Percentiles rank a stretch among this genome's conserved stretches.
phyloP scores from a whole-genome alignment of 2,329 filamentous ascomycete genomes.

The Metarhizium brunneum region DNA sequence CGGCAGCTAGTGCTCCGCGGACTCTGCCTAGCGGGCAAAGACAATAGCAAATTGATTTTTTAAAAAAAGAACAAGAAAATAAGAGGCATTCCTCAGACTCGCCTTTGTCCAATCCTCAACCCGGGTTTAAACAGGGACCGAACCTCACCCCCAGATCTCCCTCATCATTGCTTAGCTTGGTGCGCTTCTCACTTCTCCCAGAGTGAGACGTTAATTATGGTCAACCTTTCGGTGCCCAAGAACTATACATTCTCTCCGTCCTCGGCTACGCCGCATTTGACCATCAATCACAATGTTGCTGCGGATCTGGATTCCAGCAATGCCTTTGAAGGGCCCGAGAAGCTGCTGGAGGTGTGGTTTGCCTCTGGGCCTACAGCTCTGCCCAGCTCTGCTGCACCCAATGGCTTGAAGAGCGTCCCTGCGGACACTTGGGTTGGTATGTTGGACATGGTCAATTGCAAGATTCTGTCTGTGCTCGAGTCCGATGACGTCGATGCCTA shows the following conservation, averaged over 20 bases:
- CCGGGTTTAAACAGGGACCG: background rate
- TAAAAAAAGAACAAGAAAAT: constrained; percentile 1
- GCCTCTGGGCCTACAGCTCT: constrained; percentile 67
- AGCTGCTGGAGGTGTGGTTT: constrained; percentile 98
- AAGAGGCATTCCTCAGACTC: background rate
- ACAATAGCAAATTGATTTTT: too few relatives aligned
- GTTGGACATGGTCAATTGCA: constrained; percentile 97
- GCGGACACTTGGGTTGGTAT: constrained; percentile 87
- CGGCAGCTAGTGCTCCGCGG: constrained; percentile 94
- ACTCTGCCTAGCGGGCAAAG: constrained; percentile 35
- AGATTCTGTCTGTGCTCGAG: constrained; percentile 88
- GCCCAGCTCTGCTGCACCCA: constrained; percentile 58
- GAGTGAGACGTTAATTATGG: constrained; percentile 43
- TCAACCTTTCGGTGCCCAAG: constrained; percentile 69
- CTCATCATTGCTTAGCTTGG: background rate
- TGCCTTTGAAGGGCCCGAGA: constrained; percentile 97
- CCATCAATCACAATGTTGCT: constrained; percentile 92
- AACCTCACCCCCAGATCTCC: background rate
- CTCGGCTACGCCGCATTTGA: constrained; percentile 77
- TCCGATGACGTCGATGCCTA: constrained; percentile 95
- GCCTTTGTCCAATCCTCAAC: background rate
- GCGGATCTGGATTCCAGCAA: constrained; percentile 89
- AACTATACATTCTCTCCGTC: constrained; percentile 78
- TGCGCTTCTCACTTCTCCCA: background rate
- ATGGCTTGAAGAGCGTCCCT: constrained; percentile 78